Base-by-base conservation (phyloP, 1,284 basidiomycete genomes). In the Ceratobasidium sp. region DNA sequence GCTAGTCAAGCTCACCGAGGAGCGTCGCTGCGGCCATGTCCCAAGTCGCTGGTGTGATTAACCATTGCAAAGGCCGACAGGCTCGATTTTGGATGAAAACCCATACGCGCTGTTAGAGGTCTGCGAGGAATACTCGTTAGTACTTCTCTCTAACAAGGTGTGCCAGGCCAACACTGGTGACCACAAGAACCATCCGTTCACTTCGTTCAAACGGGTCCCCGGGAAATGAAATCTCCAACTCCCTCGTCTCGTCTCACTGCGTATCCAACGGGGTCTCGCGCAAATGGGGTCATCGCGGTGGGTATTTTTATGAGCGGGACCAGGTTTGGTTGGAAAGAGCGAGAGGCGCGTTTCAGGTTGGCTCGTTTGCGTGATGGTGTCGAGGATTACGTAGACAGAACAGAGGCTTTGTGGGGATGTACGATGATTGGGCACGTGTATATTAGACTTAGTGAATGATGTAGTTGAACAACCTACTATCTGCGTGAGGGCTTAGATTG, bases 1-100 rank as follows among this genome's bases (percentile, higher is more conserved):
- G 86, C 54, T 99, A 97, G 97, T 89, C 91, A 19, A 93, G 96
- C n/a, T 92, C 92, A 72, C 85, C 91, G 43, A 80, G 85, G 13
- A 87, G 89, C 63, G 89, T 98, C 79, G 85, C 89, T 74, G 83
- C 85, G 1, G 89, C 91, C 14, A 84, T 98, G 83, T 11, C 86
- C 93, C 69, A 93, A 92, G 80, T 94, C 92, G 2, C 88, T 98
- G 76, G 96, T 96, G 89, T 98, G 79, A 98, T 98, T 86, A 98
- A 98, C 84, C 96, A 96, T 0, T 96, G 96, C n/a, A n/a, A 39
- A 98, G 98, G 84, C 96, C 96, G 24, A 98, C 96, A 0, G 96
- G 96, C 51, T 89, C 90, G 2, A 87, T 96, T 74, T 86, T 98
- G 13, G 87, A 90, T 76, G 85, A 88, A 75, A 78, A 83, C 61